These are phyloP conservation scores for Apiospora phragmitis DNA, from an alignment of 2,329 filamentous ascomycete species.

Conservation along the genomic window DNA sequence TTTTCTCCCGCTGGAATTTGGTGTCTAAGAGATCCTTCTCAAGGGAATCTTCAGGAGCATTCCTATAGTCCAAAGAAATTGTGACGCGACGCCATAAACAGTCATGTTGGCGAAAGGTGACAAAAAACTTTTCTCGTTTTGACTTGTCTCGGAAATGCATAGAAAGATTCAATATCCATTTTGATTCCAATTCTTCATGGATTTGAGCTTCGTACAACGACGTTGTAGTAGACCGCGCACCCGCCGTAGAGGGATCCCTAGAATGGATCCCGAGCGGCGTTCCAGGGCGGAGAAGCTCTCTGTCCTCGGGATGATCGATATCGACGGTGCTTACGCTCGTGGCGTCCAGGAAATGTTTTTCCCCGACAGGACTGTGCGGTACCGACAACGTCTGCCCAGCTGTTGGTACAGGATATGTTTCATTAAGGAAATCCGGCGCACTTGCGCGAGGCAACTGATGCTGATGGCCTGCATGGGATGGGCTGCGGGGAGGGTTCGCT, in stretches of 20 bases:
- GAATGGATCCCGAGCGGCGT: constrained; percentile 20
- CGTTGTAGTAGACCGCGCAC: constrained; percentile 50
- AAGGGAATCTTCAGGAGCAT: constrained; percentile 76
- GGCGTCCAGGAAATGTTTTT: constrained; percentile 30
- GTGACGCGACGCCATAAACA: constrained; percentile 85
- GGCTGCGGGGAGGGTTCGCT: constrained; percentile 33
- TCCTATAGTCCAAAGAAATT: constrained; percentile 88
- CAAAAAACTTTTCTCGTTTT: constrained; percentile 94
- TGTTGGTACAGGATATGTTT: constrained; percentile 26
- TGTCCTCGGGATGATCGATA: constrained; percentile 18
- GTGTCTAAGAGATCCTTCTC: constrained; percentile 79
- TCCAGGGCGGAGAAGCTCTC: neutral
- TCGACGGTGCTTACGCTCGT: constrained; percentile 21
- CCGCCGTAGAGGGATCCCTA: constrained; percentile 29
- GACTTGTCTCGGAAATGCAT: constrained; percentile 97
- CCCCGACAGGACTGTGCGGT: constrained; percentile 34
- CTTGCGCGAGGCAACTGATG: constrained; percentile 45
- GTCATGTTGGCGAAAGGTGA: constrained; percentile 84
- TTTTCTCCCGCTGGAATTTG: constrained; percentile 88
- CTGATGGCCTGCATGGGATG: constrained; percentile 32
- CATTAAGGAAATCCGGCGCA: constrained; percentile 46
- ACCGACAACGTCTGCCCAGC: constrained; percentile 27
- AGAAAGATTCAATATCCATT: constrained; percentile 95
- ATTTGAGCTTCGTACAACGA: constrained; percentile 64
- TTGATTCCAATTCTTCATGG: constrained; percentile 78